Evolutionary conservation across 2,329 filamentous ascomycete species (phyloP).

Genomic region (Pseudogymnoascus sp.): DNA sequence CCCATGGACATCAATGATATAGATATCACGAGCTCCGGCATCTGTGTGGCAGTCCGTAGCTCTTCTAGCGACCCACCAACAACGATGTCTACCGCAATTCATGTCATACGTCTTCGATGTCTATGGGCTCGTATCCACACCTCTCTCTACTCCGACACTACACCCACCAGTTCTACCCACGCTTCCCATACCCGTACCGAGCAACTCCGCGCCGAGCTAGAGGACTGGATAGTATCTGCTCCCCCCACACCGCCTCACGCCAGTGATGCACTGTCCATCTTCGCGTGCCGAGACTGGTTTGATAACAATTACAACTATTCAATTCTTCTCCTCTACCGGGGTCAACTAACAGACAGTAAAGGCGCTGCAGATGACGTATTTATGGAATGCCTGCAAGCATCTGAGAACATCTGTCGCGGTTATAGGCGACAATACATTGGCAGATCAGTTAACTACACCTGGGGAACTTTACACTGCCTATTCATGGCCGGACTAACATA

Average conservation of each 20-base stretch:
- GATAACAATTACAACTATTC: constrained; percentile 33
- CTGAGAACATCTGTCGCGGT: constrained; percentile 9
- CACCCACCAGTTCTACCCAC: no score
- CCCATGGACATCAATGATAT: neutral
- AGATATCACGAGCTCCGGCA: neutral
- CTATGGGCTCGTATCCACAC: neutral
- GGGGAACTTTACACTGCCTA: constrained; percentile 20
- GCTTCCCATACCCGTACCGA: no score
- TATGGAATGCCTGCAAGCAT: neutral
- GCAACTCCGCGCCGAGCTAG: no score
- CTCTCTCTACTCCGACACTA: no score
- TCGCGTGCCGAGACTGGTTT: constrained; percentile 34
- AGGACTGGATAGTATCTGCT: no score
- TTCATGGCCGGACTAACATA: constrained; percentile 26
- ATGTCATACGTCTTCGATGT: constrained; percentile 15
- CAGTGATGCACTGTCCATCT: constrained; percentile 23
- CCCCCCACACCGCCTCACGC: no score
- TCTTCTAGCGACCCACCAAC: constrained; percentile 21
- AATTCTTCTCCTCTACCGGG: constrained; percentile 33
- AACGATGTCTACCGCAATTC: constrained; percentile 18
- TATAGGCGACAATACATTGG: constrained; percentile 17
- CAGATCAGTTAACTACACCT: constrained; percentile 18
- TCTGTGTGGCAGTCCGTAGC: constrained; percentile 7
- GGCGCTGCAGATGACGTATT: constrained; percentile 1
- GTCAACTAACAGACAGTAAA: neutral